phyloP scores from a whole-genome alignment of 331 rosid genomes.

The Rosa hybrid region DNA sequence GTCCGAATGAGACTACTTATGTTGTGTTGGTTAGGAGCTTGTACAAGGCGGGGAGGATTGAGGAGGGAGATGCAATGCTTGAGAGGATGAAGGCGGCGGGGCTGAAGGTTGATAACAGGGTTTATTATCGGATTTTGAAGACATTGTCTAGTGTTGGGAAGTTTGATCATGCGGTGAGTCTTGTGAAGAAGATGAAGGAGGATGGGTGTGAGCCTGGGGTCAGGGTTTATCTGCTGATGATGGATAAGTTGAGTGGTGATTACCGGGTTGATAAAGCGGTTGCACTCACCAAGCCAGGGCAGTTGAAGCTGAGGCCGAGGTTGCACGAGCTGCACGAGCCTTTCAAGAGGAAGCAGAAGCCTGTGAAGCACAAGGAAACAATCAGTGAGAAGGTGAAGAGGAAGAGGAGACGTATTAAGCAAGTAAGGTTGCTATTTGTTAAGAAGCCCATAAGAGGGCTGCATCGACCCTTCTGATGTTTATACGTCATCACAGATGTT shows the following conservation, averaged over 20 bases:
- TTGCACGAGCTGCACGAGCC: slow-evolving; percentile 7
- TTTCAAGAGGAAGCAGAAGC: background rate
- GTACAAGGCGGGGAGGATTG: slow-evolving; percentile 78
- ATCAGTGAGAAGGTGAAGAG: background rate
- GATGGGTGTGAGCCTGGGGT: slow-evolving; percentile 74
- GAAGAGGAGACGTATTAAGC: slow-evolving; percentile 11
- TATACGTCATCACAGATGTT: background rate
- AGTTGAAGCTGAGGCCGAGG: background rate
- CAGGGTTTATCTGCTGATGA: slow-evolving; percentile 55
- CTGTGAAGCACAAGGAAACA: background rate
- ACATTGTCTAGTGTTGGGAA: slow-evolving; percentile 85
- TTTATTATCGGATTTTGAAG: slow-evolving; percentile 58
- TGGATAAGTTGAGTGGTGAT: slow-evolving; percentile 62
- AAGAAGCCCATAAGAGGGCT: slow-evolving; percentile 48
- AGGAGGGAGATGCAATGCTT: slow-evolving; percentile 90
- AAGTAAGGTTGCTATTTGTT: slow-evolving; percentile 12
- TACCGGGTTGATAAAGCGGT: slow-evolving; percentile 63
- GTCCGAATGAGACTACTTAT: slow-evolving; percentile 58
- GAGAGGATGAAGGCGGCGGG: slow-evolving; percentile 79
- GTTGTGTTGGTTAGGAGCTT: slow-evolving; percentile 59
- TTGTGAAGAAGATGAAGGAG: slow-evolving; percentile 74
- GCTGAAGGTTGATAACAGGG: slow-evolving; percentile 54
- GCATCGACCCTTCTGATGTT: slow-evolving; percentile 18
- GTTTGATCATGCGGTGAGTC: slow-evolving; percentile 67
- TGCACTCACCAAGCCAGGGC: slow-evolving; percentile 29